Conservation (phyloP, 2,329 filamentous ascomycete species). For the Microsporum canis region DNA sequence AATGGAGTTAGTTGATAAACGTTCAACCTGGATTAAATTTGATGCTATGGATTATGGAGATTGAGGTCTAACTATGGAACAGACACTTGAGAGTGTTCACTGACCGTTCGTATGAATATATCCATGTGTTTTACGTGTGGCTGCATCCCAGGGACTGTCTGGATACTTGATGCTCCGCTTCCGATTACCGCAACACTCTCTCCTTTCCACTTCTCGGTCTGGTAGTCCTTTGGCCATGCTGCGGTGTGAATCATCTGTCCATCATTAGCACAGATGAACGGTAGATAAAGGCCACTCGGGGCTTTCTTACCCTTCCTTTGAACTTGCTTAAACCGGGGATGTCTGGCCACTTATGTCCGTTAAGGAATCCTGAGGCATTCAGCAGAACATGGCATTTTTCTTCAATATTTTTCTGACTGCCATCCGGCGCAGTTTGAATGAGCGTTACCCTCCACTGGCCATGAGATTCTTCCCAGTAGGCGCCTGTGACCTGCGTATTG, state of each 20-base stretch:
- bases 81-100: background rate
- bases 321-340: constrained; percentile 39
- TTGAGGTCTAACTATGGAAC: too few relatives aligned
- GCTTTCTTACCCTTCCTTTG: constrained; percentile 26
- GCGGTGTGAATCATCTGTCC: constrained; percentile 35
- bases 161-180: constrained; percentile 31
- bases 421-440: constrained; percentile 27
- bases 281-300: background rate
- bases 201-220: constrained; percentile 30
- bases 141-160: constrained; percentile 31
- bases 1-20: too few relatives aligned
- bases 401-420: constrained; percentile 23
- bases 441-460: constrained; percentile 43
- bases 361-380: constrained; percentile 31
- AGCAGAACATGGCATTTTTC: constrained; percentile 28
- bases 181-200: constrained; percentile 29
- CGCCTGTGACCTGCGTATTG: constrained; percentile 37
- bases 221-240: constrained; percentile 33
- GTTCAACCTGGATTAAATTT: too few relatives aligned
- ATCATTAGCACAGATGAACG: background rate
- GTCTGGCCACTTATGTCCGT: constrained; percentile 37
- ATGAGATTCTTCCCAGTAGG: constrained; percentile 39
- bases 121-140: constrained; percentile 32
- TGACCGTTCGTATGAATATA: constrained; percentile 26
- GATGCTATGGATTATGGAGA: too few relatives aligned